phyloP scores from a whole-genome alignment of 169 alveolate species.

The Babesia microti region DNA sequence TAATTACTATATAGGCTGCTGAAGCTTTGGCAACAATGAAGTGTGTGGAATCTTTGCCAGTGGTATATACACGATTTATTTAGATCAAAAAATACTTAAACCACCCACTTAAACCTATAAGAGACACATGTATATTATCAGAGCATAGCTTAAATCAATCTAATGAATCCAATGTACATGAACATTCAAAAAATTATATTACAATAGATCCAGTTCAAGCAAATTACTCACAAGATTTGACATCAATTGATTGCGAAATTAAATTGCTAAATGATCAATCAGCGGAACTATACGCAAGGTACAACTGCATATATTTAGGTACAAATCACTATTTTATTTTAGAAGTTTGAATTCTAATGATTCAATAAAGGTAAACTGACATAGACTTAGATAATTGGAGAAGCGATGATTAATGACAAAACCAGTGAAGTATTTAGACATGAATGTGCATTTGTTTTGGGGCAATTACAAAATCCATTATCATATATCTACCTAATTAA shows the following conservation, averaged over 20 bases:
- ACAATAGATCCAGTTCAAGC: slow-evolving; percentile 38
- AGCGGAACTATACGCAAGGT: slow-evolving; percentile 14
- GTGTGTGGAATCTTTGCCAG: slow-evolving; percentile 42
- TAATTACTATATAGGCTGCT: slow-evolving; percentile 46
- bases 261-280: slow-evolving; percentile 24
- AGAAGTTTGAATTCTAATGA: slow-evolving; percentile 27
- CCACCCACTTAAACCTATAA: slow-evolving; percentile 17
- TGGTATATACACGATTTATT: slow-evolving; percentile 35
- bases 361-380: not conserved
- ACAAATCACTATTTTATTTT: slow-evolving; percentile 30
- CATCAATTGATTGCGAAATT: slow-evolving; percentile 14
- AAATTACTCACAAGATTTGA: slow-evolving; percentile 6
- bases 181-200: slow-evolving; percentile 19
- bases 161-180: too few species aligned
- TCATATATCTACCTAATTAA: slow-evolving; percentile 48
- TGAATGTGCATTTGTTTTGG: slow-evolving; percentile 83
- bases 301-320: too few species aligned
- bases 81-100: slow-evolving; percentile 29
- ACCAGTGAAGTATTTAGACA: slow-evolving; percentile 77
- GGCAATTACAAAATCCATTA: slow-evolving; percentile 68
- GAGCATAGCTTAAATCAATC: too few species aligned
- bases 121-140: slow-evolving; percentile 40
- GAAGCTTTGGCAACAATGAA: slow-evolving; percentile 69
- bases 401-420: slow-evolving; percentile 61
- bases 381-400: slow-evolving; percentile 47